Conservation (phyloP, 1,139 yeast species). For the Hyphopichia pseudoburtonii region DNA sequence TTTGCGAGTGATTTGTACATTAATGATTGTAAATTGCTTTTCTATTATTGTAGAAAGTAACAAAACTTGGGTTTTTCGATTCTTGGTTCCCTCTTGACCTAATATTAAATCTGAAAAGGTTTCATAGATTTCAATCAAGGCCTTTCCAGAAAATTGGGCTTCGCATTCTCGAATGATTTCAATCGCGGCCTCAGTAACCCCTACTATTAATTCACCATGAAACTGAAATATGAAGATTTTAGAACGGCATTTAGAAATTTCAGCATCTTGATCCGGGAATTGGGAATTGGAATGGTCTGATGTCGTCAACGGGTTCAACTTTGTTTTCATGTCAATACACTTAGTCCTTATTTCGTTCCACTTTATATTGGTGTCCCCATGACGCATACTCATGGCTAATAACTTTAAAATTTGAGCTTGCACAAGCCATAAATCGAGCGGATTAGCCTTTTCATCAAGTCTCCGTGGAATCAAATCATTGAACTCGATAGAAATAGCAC, state of each 20-base stretch:
- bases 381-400: constrained; percentile 3
- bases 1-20: not conserved
- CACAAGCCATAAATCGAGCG: constrained; percentile 10
- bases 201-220: constrained; percentile 12
- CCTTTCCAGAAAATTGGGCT: not conserved
- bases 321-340: constrained; percentile 6
- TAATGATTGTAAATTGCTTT: not conserved
- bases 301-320: constrained; percentile 4
- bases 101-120: not conserved
- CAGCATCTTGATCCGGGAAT: not conserved
- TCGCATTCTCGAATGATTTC: constrained; percentile 3
- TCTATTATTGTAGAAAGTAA: not conserved
- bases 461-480: constrained; percentile 7
- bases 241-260: constrained; percentile 2
- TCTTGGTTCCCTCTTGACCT: not conserved
- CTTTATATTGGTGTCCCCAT: not conserved
- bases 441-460: constrained; percentile 4
- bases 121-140: not conserved
- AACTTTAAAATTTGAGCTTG: constrained; percentile 8
- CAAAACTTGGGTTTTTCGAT: not conserved
- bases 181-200: constrained; percentile 7
- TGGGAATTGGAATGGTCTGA: not conserved
- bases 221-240: constrained; percentile 5
- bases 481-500: constrained; percentile 7
- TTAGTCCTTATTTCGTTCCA: constrained; percentile 10